These are phyloP conservation scores for Bimuria novae-zelandiae DNA, from an alignment of 2,329 filamentous ascomycete genomes.

Conservation along the genomic window DNA sequence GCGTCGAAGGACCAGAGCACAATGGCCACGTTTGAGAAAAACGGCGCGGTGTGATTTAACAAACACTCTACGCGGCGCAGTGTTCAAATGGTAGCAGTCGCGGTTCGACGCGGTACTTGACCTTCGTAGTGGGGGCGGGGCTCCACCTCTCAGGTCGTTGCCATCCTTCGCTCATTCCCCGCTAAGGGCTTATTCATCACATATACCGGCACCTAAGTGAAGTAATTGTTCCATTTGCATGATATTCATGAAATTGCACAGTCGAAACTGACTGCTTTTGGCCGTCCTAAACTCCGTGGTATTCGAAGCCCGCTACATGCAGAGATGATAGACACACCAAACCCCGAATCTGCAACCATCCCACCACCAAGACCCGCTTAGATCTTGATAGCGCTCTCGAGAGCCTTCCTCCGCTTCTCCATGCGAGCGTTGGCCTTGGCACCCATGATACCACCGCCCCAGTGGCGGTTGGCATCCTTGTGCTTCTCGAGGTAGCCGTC, in stretches of 20 bases:
- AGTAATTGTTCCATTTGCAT: slow-evolving; percentile 35
- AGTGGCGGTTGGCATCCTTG: slow-evolving; percentile 88
- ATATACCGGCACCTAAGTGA: slow-evolving; percentile 3
- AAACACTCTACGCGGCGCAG: background rate
- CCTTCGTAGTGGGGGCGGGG: slow-evolving; percentile 26
- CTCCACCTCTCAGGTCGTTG: no score
- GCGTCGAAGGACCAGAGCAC: background rate
- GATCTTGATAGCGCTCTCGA: slow-evolving; percentile 97
- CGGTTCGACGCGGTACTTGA: background rate
- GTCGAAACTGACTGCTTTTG: slow-evolving; percentile 42
- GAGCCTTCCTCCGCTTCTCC: slow-evolving; percentile 91
- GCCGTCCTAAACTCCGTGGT: slow-evolving; percentile 47
- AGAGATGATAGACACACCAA: slow-evolving; percentile 47
- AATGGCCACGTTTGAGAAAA: background rate
- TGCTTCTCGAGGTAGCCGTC: slow-evolving; percentile 97
- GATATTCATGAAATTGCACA: slow-evolving; percentile 36
- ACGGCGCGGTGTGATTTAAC: slow-evolving; percentile 9
- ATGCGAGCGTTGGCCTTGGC: slow-evolving; percentile 81
- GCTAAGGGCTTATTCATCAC: slow-evolving; percentile 22
- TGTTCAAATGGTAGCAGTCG: no score
- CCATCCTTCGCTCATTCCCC: slow-evolving; percentile 3
- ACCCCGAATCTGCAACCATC: slow-evolving; percentile 38
- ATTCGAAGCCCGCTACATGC: slow-evolving; percentile 46
- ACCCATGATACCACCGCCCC: slow-evolving; percentile 99
- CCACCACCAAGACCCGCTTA: slow-evolving; percentile 58